phyloP scores from a whole-genome alignment of 768 basidiomycete species.

The Russula earlei region DNA sequence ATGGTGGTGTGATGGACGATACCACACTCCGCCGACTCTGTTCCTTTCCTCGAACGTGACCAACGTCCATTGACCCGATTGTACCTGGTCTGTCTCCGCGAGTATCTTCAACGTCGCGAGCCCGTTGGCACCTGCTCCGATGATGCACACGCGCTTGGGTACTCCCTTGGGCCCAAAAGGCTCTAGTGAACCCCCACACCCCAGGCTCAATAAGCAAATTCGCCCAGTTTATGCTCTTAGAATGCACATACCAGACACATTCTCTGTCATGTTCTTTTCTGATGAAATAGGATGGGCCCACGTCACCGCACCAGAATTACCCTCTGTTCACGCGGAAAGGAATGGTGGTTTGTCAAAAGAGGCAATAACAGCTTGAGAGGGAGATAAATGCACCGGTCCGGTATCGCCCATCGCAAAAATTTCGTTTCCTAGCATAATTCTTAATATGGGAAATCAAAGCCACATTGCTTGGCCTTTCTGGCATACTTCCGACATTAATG shows the following conservation, averaged over 20 bases:
- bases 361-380: too few species aligned
- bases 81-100: constrained; percentile 47
- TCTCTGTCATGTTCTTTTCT: background rate
- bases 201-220: background rate
- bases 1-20: background rate
- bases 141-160: constrained; percentile 46
- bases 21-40: constrained; percentile 74
- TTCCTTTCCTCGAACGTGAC: constrained; percentile 55
- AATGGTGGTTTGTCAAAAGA: too few species aligned
- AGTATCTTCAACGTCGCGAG: constrained; percentile 60
- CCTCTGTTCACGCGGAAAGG: background rate
- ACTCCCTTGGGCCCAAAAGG: background rate
- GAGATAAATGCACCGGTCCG: too few species aligned
- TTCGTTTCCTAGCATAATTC: too few species aligned
- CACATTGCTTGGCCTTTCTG: too few species aligned
- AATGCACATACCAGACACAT: background rate
- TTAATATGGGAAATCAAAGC: too few species aligned
- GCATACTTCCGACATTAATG: too few species aligned
- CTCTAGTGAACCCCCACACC: background rate
- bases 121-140: constrained; percentile 72
- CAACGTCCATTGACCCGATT: constrained; percentile 52
- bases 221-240: background rate
- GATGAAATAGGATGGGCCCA: background rate
- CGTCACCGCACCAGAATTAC: background rate
- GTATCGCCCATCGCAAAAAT: too few species aligned